phyloP scores from a whole-genome alignment of 2,329 filamentous ascomycete species.

The Pezicula carpinea region DNA sequence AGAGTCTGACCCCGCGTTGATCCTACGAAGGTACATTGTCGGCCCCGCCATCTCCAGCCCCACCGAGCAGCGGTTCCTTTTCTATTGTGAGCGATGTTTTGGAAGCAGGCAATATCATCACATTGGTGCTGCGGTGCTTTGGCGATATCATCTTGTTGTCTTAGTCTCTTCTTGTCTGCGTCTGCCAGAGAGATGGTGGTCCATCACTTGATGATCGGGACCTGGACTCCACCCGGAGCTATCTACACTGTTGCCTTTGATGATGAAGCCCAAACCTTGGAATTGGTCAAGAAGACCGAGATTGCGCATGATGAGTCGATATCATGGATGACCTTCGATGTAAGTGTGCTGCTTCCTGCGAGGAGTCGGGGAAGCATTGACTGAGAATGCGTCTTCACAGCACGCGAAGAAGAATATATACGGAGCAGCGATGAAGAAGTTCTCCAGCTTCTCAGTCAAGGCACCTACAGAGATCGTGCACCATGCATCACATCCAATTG shows the following conservation, averaged over 20 bases:
- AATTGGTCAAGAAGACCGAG: slow-evolving; percentile 73
- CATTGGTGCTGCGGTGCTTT: too few species aligned
- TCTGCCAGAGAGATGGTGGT: slow-evolving; percentile 51
- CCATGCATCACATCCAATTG: slow-evolving; percentile 68
- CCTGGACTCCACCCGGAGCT: slow-evolving; percentile 84
- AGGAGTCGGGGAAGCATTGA: background rate
- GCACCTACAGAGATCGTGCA: slow-evolving; percentile 73
- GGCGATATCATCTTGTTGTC: too few species aligned
- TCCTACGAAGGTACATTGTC: too few species aligned
- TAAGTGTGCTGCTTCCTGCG: slow-evolving; percentile 38
- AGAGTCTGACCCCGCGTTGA: too few species aligned
- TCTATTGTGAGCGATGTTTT: too few species aligned
- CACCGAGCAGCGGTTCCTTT: too few species aligned
- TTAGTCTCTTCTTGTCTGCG: background rate
- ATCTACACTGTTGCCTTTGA: slow-evolving; percentile 89
- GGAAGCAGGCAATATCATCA: too few species aligned
- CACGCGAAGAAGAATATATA: slow-evolving; percentile 82
- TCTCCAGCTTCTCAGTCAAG: slow-evolving; percentile 75
- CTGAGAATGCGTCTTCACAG: slow-evolving; percentile 34
- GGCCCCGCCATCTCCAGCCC: too few species aligned
- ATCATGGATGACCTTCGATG: slow-evolving; percentile 90
- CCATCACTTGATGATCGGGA: slow-evolving; percentile 88
- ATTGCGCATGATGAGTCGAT: slow-evolving; percentile 83
- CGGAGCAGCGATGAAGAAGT: slow-evolving; percentile 90
- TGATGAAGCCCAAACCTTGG: slow-evolving; percentile 70